Base-by-base conservation (phyloP, 331 rosid genomes). In the Pyracantha coccinea region DNA sequence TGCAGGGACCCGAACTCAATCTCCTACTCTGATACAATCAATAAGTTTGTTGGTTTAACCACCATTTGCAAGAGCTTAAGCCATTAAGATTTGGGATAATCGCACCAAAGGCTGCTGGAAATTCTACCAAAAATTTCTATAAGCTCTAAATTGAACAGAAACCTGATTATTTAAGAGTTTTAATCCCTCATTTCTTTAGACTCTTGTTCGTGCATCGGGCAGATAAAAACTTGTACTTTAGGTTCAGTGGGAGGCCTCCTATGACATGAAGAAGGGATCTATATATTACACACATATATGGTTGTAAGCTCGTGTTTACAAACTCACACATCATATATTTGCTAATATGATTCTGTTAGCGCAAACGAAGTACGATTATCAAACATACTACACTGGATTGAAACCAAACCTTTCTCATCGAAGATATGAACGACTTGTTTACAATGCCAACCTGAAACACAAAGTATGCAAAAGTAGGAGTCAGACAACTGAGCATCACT, bases 391-490 rank as follows among this genome's bases (percentile, higher is more conserved):
- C 21, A 33, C 32, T 74, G 74, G 71, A 72, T 54, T 12, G 62
- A 53, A 74, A 79, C 70, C 97, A 66, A 77, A 93, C 98, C 98
- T 91, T 90, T 88, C 83, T 93, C 98, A 93, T 89, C 1, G 90
- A 88, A 59, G 93, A 86, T 86, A 93, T 76, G 77, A 93, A 91
- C 13, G 86, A 70, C 78, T 71, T 63, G 86, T 93, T 81, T 61
- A 91, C 80, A 8, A 86, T 62, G 72, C 95, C 93, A 57, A 69
- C 93, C 97, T 93, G 97, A 72, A 83, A 85, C 66, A 41, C n/a
- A 55, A 82, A 55, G 62, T 41, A 53, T 14, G 71, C 11, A 64
- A 77, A 71, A 60, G 25, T 19, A 24, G 27, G 47, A 25, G 33
- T 74, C 24, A 74, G 70, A 65, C 53, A 52, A 62, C 16, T 16